Evolutionary conservation across 1,139 yeast genomes (phyloP), one percentile per base, ranked within the genome.

Genomic region (Zygoascus sp.): DNA sequence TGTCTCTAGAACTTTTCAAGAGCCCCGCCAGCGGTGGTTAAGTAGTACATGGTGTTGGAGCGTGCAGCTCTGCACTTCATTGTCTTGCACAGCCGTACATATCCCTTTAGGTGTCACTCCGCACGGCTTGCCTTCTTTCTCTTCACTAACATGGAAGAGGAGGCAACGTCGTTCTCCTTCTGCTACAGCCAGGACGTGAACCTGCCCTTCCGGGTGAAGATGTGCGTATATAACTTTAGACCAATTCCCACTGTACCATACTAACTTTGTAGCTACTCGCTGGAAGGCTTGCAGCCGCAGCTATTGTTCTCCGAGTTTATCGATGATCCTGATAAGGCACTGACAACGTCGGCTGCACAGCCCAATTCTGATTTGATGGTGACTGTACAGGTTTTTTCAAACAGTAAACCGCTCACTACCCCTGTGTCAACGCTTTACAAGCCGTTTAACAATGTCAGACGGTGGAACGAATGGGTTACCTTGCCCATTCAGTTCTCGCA

Each of bases 101-200:
- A 25, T 2, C 8, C 28, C 7, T 10, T 25, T 7, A 10, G 9
- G 7, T 25, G 28, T n/a, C 10, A n/a, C 8, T 25, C 6, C 28
- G 9, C n/a, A n/a, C 28, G 28, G 28, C 28, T 28, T 28, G 7
- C 19, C 36, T 30, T 27, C 25, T 17, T 40, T 16, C 30, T 22
- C 28, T 13, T 17, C 11, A 19, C 16, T 36, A 42, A 4, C 13
- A 42, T 42, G 45, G 45, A 42, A 21, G 25, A 20, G 19, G 40
- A 42, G 25, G 22, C 45, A n/a, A 42, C 41, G 11, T 42, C 45
- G n/a, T 74, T 78, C 37, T 78, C 89, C 1, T 87, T 86, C 64
- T 88, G 88, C 45, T 74, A 83, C 8, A 83, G 95, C 1, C 81
- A 82, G 55, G 95, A 88, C 59, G 65, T 89, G 20, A 71, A 75